Evolutionary conservation across 306 rosid genomes (phyloP), one percentile per base, ranked within the genome.

Genomic region (Vigna mungo): DNA sequence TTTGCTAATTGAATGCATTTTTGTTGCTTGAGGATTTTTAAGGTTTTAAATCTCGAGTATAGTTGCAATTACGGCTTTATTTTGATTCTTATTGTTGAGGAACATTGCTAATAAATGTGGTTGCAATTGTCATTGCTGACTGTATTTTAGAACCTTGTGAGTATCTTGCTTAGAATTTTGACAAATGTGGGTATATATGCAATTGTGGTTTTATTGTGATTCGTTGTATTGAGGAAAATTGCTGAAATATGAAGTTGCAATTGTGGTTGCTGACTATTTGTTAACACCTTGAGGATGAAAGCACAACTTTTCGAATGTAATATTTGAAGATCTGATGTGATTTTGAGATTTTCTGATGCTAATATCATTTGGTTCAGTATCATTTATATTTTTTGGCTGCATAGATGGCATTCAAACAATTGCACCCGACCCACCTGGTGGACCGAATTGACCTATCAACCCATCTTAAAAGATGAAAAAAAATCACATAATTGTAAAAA

Each of bases 1-100:
- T 63, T 15, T 58, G 23, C 49, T 47, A 36, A 59, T 77, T 77
- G 72, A 64, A 77, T 65, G 37, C 32, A 47, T 77, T 17, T 71
- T 59, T 48, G 25, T 64, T 34, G 43, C 65, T 20, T 60, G 61
- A 46, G 55, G 48, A 66, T 66, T 1, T 32, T 9, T 18, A 3
- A 14, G 44, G 17, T 58, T 58, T 58, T 25, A 60, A 4, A 30
- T 32, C 7, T 18, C 6, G 17, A 32, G 27, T 58, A 2, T 58
- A 4, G 37, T 58, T 58, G 37, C 37, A 21, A 13, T 25, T 58
- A 0, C 13, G 46, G 46, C 46, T 9, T 9, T 41, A 9, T 9
- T 41, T 41, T 44, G 49, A 44, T 44, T 44, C 5, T 3, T 44
- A 44, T 10, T 44, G 15, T 3, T 44, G 49, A 44, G 49, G 49